Evolutionary conservation across 78 protist genomes (phyloP).

Genomic region (Polysphondylium violaceum): DNA sequence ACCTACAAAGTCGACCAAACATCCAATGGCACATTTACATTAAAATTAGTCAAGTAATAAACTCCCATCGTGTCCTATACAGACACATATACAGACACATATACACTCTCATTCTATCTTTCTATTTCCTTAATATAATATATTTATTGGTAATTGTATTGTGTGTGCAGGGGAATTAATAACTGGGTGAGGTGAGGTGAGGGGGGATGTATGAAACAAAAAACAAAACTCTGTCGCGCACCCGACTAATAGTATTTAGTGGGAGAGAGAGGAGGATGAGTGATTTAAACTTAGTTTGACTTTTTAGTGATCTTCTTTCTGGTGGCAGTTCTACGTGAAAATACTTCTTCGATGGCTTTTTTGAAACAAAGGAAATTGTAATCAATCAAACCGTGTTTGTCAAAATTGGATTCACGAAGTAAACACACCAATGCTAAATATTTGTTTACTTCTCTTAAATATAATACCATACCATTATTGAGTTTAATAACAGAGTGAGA

Average conservation of each 20-base stretch:
- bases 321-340: conserved; percentile 42
- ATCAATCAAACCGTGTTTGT: conserved; percentile 93
- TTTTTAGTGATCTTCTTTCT: conserved; percentile 20
- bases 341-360: conserved; percentile 85
- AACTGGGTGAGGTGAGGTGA: no score
- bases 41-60: no score
- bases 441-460: conserved; percentile 90
- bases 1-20: neutral
- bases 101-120: no score
- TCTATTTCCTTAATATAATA: no score
- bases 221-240: no score
- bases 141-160: no score
- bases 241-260: no score
- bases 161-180: no score
- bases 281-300: conserved; percentile 5
- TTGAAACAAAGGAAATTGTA: conserved; percentile 94
- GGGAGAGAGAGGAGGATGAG: no score
- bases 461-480: conserved; percentile 89
- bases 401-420: conserved; percentile 86
- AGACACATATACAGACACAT: no score
- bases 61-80: no score
- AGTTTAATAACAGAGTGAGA: conserved; percentile 87
- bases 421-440: conserved; percentile 95
- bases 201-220: no score
- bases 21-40: conserved; percentile 16